These are phyloP conservation scores for Aspergillus taichungensis DNA, from an alignment of 495 filamentous ascomycete species.

Conservation along the genomic window DNA sequence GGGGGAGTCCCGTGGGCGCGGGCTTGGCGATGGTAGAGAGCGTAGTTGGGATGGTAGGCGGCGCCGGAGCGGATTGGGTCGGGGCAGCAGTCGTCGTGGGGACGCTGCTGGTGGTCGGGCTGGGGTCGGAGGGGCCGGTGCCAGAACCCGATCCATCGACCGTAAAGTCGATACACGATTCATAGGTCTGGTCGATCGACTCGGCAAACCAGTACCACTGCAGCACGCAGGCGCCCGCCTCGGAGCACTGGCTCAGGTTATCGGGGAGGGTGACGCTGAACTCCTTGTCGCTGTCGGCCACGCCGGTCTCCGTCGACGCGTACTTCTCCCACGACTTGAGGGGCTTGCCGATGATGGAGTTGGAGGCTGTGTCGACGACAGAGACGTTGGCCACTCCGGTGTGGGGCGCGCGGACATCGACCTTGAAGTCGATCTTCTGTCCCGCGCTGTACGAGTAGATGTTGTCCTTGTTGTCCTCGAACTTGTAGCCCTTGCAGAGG, in stretches of 20 bases:
- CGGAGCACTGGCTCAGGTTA: constrained; percentile 47
- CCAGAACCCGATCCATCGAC: constrained; percentile 29
- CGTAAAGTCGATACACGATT: constrained; percentile 65
- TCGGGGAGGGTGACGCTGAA: constrained; percentile 61
- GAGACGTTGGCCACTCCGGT: constrained; percentile 60
- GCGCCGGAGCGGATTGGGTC: constrained; percentile 1
- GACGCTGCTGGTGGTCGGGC: background rate
- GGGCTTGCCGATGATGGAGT: constrained; percentile 47
- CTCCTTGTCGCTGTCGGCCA: constrained; percentile 49
- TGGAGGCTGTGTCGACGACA: constrained; percentile 53
- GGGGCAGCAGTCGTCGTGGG: constrained; percentile 1
- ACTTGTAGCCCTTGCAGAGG: constrained; percentile 67
- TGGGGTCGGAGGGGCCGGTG: constrained; percentile 7
- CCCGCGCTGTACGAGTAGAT: constrained; percentile 53
- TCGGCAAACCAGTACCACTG: constrained; percentile 64
- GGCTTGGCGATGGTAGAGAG: background rate
- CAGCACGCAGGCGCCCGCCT: constrained; percentile 56
- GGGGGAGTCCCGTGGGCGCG: background rate
- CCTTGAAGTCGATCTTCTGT: constrained; percentile 48
- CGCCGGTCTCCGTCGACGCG: constrained; percentile 37
- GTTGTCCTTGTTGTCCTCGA: constrained; percentile 59
- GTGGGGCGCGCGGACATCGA: constrained; percentile 56
- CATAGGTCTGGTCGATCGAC: constrained; percentile 61
- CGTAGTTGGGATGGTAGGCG: constrained; percentile 5
- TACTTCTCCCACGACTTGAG: constrained; percentile 51